A percentile compares a stretch with the other conserved stretches of the same genome.
phyloP scores from a whole-genome alignment of 192 early-diverging fungal species.

The Dispira simplex region DNA sequence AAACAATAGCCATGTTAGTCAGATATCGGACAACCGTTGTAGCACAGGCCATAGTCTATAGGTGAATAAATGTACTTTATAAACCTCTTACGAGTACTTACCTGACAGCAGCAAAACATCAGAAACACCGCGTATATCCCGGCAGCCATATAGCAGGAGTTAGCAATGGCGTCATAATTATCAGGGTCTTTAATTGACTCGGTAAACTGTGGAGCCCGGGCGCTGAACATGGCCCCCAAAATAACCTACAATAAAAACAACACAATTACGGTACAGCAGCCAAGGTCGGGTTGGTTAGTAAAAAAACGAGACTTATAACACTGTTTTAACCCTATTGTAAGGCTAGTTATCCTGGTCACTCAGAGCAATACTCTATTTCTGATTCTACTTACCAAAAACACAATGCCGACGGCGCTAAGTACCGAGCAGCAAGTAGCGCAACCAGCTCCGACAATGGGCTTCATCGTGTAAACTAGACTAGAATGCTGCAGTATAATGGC shows the following conservation, averaged over 20 bases:
- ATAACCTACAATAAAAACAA: slow-evolving; percentile 3
- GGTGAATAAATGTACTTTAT: no score
- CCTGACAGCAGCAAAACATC: slow-evolving; percentile 30
- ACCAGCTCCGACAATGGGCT: slow-evolving; percentile 29
- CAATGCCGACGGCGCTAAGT: slow-evolving; percentile 27
- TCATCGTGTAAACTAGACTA: slow-evolving; percentile 16
- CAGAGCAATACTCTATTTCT: no score
- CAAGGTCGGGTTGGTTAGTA: no score
- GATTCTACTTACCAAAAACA: slow-evolving; percentile 20
- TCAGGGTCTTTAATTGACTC: slow-evolving; percentile 29
- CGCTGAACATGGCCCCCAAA: slow-evolving; percentile 27
- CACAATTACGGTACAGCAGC: no score
- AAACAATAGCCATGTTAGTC: no score
- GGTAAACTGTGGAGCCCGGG: slow-evolving; percentile 28
- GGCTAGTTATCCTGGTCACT: no score
- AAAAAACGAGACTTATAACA: no score
- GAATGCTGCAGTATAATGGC: neutral
- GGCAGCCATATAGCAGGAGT: slow-evolving; percentile 27
- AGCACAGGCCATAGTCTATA: no score
- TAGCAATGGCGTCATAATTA: slow-evolving; percentile 30
- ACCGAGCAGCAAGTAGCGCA: slow-evolving; percentile 31
- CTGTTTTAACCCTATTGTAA: no score
- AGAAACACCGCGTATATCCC: slow-evolving; percentile 27
- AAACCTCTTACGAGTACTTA: slow-evolving; percentile 10
- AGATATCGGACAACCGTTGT: no score